Evolutionary conservation across 2,329 filamentous ascomycete species (phyloP).

Genomic region (Scopulariopsis brevicaulis): DNA sequence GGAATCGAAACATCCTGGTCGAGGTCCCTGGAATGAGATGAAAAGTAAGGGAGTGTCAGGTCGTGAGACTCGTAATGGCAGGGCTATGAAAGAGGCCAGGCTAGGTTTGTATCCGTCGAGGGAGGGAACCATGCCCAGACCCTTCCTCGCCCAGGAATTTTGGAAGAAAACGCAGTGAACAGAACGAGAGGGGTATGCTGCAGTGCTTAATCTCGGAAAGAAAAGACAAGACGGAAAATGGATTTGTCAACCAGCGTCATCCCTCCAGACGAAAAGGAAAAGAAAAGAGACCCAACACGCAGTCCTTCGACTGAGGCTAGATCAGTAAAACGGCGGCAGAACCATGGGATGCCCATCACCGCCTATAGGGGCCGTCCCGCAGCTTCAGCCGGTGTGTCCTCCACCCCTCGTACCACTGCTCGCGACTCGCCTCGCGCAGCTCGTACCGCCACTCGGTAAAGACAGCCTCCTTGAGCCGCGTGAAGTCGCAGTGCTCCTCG

Average conservation of each 20-base stretch:
- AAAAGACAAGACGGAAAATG: constrained; percentile 11
- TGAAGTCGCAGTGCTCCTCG: constrained; percentile 85
- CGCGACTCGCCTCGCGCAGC: constrained; percentile 78
- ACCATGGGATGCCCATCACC: constrained; percentile 14
- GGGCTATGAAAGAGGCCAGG: background rate
- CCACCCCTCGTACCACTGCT: constrained; percentile 95
- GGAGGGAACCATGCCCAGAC: background rate
- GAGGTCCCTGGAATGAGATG: constrained; percentile 3
- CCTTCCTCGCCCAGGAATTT: background rate
- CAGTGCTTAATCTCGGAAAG: constrained; percentile 13
- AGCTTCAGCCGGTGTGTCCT: constrained; percentile 59
- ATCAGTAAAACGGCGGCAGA: background rate
- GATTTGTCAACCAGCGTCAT: background rate
- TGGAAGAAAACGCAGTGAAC: background rate
- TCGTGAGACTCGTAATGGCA: constrained; percentile 4
- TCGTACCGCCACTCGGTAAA: constrained; percentile 91
- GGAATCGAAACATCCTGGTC: background rate
- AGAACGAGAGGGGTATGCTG: constrained; percentile 22
- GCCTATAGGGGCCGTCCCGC: constrained; percentile 27
- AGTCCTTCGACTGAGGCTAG: background rate
- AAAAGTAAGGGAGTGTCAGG: constrained; percentile 6
- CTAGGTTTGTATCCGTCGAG: background rate
- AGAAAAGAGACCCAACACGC: too few relatives aligned
- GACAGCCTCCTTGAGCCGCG: constrained; percentile 78
- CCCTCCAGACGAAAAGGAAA: background rate